Evolutionary conservation across 2,329 filamentous ascomycete species (phyloP), one percentile per base, ranked within the genome.

Genomic region (Chaetomiaceae sp.): DNA sequence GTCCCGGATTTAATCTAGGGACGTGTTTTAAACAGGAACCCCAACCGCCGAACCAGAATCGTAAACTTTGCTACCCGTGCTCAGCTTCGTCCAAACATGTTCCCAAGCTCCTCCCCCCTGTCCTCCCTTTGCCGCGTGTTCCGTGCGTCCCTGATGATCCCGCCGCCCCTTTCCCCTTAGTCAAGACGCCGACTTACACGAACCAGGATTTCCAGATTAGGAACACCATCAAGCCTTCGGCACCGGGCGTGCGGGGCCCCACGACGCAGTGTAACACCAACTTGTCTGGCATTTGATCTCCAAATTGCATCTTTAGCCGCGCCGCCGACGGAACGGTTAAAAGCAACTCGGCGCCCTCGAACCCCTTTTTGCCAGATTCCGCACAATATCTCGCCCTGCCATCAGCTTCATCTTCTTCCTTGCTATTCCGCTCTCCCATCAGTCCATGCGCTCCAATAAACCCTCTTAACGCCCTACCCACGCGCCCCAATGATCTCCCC

Each of bases 281-380:
- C 33, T 16, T 33, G 25, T 34, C 38, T 27, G n/a, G 31, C 25
- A 38, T 43, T 31, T 19, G 17, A 21, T 20, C n/a, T 38, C 12
- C 42, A 37, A 45, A 50, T 43, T 43, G 34, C 27, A 47, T 46
- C 30, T 56, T 58, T 58, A 58, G 54, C 56, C 56, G 56, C 54
- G 23, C 23, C 34, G 16, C 7, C 31, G 23, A 16, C 54, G 44
- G 37, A 12, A 39, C 56, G 56, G 56, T 19, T 58, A 58, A 58
- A 56, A n/a, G n/a, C n/a, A n/a, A n/a, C n/a, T n/a, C 25, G 9
- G 31, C 16, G 25, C 27, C 31, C n/a, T n/a, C 6, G 34, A 34
- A 23, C 39, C 31, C 46, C 39, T 48, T 58, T 58, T 56, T 56
- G 49, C 54, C 54, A 56, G 50, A 56, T 51, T 48, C 42, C 19